Evolutionary conservation across 495 filamentous ascomycete species (phyloP).

Genomic region (Gamarada debralockiae): DNA sequence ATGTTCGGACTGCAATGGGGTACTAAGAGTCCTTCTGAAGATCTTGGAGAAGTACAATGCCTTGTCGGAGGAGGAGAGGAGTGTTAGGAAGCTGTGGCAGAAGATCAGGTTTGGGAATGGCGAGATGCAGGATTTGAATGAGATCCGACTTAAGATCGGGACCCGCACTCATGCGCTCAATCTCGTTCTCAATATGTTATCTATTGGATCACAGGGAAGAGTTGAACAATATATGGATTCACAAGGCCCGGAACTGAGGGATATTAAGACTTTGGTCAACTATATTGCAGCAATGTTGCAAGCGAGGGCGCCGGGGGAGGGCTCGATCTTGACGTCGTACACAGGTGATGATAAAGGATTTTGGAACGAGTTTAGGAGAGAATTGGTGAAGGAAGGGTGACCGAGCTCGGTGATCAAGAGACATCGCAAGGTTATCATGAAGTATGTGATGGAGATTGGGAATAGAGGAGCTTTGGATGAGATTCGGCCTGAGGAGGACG

Average conservation of each 20-base stretch:
- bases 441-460: constrained; percentile 14
- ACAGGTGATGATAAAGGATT: constrained; percentile 2
- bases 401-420: not conserved
- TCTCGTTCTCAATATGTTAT: constrained; percentile 13
- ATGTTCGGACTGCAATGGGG: constrained; percentile 4
- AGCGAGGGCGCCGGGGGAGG: constrained; percentile 1
- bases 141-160: constrained; percentile 14
- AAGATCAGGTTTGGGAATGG: constrained; percentile 18
- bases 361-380: constrained; percentile 13
- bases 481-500: not conserved
- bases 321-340: constrained; percentile 6
- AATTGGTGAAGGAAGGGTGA: constrained; percentile 8
- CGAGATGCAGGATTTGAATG: constrained; percentile 13
- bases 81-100: constrained; percentile 12
- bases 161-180: constrained; percentile 16
- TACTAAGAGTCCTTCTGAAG: constrained; percentile 9
- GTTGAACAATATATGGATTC: constrained; percentile 15
- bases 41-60: constrained; percentile 19
- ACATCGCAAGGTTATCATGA: constrained; percentile 10
- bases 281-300: constrained; percentile 11
- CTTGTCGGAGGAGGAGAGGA: constrained; percentile 13
- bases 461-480: constrained; percentile 15
- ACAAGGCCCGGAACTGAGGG: constrained; percentile 5
- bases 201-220: constrained; percentile 13
- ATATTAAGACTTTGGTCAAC: constrained; percentile 4